Evolutionary conservation across 305 asterid genomes (phyloP), one percentile per base, ranked within the genome.

Genomic region (Caryopteris hybrid): DNA sequence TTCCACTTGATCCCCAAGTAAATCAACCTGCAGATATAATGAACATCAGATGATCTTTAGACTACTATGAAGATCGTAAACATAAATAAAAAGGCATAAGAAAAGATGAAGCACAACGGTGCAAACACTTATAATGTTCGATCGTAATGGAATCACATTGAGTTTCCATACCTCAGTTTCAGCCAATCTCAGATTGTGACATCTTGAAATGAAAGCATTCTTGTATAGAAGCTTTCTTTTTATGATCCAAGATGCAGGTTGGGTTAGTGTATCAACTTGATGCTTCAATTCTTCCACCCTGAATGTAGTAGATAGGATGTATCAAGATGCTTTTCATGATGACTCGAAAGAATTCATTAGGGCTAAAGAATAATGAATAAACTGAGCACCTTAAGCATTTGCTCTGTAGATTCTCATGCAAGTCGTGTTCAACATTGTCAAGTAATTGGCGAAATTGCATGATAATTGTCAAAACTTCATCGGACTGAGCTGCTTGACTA

Each of bases 1-100:
- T 29, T 89, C 95, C 67, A 88, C 98, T 61, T 89, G 88, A 83
- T 92, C 85, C 29, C 94, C 98, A 4, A 89, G 91, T 70, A 87
- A 73, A 86, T 92, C 95, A 53, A 92, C 98, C 96, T 89, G 70
- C 41, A 70, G 43, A 38, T 34, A 34, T 11, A 6, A 34, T 7
- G 2, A 34, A 34, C 41, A 7, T 9, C 1, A 34, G 41, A 34
- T 29, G 34, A 29, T 4, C 34, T 29, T 29, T 7, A 29, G 34
- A 3, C 34, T 29, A 29, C 29, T 25, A 25, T 25, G 29, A 25
- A 25, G 29, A 29, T 29, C 3, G 34, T 3, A 29, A 29, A 3
- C 34, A 29, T 7, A 34, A 42, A 42, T 1, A 16, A 52, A 23
- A 16, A 47, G 36, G 27, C 39, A 41, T 10, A 17, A 1, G 38